A percentile compares a stretch with the other conserved stretches of the same genome.
phyloP scores from a whole-genome alignment of 2,329 filamentous ascomycete species.

The Paraphaeosphaeria minitans region DNA sequence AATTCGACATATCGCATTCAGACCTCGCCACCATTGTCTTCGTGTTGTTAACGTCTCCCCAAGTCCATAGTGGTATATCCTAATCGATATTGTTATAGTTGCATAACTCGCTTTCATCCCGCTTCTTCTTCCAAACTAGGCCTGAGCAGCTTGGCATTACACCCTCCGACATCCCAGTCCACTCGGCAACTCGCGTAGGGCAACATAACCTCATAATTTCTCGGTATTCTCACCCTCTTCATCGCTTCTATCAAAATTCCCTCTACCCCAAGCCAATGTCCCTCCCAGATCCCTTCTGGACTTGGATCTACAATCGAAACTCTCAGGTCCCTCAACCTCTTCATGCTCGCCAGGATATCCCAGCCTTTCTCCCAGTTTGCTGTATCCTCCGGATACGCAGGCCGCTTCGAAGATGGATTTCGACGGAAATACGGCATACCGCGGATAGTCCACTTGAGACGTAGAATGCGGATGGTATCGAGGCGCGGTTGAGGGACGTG shows the following conservation, averaged over 20 bases:
- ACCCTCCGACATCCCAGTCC: slow-evolving; percentile 34
- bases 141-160: slow-evolving; percentile 24
- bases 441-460: slow-evolving; percentile 41
- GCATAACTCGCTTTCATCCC: background rate
- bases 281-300: slow-evolving; percentile 36
- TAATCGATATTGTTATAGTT: background rate
- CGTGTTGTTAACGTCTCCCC: background rate
- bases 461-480: slow-evolving; percentile 34
- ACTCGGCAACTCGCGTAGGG: slow-evolving; percentile 37
- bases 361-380: slow-evolving; percentile 40
- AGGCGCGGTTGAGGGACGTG: slow-evolving; percentile 33
- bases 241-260: slow-evolving; percentile 30
- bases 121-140: slow-evolving; percentile 16
- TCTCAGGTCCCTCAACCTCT: slow-evolving; percentile 29
- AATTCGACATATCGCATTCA: too few species aligned
- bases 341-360: slow-evolving; percentile 34
- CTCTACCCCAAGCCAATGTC: slow-evolving; percentile 36
- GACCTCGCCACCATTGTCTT: too few species aligned
- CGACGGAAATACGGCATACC: slow-evolving; percentile 40
- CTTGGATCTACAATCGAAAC: slow-evolving; percentile 38
- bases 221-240: slow-evolving; percentile 24
- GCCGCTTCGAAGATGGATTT: slow-evolving; percentile 17
- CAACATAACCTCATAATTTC: slow-evolving; percentile 31
- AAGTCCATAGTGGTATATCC: background rate
- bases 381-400: slow-evolving; percentile 44